Evolutionary conservation across 768 basidiomycete genomes (phyloP).

Genomic region (Coprinellus micaceus): DNA sequence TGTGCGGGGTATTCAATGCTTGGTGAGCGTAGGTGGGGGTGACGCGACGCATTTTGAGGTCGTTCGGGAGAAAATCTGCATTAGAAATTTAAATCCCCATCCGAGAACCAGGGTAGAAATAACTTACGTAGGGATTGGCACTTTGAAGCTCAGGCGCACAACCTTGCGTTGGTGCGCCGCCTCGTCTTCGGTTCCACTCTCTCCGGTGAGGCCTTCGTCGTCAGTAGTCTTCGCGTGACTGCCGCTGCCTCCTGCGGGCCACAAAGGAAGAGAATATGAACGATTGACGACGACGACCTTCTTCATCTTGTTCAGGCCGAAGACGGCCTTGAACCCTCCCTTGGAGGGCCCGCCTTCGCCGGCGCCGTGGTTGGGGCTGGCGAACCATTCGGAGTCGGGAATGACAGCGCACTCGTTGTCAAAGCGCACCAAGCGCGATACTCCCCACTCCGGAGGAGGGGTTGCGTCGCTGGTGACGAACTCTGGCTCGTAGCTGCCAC

Average conservation of each 20-base stretch:
- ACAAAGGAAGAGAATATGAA: constrained; percentile 67
- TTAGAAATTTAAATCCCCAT: constrained; percentile 5
- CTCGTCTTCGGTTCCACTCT: constrained; percentile 7
- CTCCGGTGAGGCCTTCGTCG: constrained; percentile 2
- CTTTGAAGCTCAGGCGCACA: constrained; percentile 51
- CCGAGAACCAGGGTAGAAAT: background rate
- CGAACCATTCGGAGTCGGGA: constrained; percentile 44
- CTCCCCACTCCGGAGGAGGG: constrained; percentile 10
- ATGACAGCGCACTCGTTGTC: constrained; percentile 73
- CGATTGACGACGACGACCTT: constrained; percentile 40
- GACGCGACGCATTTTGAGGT: background rate
- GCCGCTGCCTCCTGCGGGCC: constrained; percentile 26
- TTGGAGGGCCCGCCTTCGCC: background rate
- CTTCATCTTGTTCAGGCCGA: constrained; percentile 2
- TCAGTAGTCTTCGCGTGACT: background rate
- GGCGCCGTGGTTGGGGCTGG: constrained; percentile 28
- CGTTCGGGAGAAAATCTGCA: constrained; percentile 4
- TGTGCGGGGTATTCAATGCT: constrained; percentile 31
- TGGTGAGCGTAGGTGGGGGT: constrained; percentile 36
- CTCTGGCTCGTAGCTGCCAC: constrained; percentile 15
- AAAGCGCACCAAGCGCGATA: constrained; percentile 54
- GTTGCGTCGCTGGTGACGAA: constrained; percentile 2
- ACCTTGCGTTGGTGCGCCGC: constrained; percentile 26
- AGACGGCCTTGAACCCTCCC: background rate
- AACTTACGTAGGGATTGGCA: constrained; percentile 60